A percentile compares a stretch with the other conserved stretches of the same genome.
These are phyloP conservation scores for Linum usitatissimum DNA, from an alignment of 345 rosid genomes.

Conservation along the genomic window DNA sequence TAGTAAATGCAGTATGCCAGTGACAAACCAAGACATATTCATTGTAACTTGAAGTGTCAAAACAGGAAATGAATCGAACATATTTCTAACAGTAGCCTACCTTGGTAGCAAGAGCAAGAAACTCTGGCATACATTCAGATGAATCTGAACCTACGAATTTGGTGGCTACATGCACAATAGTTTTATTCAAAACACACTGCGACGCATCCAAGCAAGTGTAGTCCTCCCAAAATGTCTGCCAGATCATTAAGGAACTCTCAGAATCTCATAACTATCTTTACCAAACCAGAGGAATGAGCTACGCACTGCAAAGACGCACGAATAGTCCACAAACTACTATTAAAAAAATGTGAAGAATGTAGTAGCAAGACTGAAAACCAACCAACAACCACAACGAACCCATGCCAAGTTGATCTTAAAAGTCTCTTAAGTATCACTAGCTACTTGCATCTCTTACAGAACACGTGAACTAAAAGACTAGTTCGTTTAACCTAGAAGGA, in stretches of 20 bases:
- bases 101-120: conserved; percentile 56
- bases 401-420: neutral
- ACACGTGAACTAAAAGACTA: neutral
- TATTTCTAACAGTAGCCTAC: conserved; percentile 21
- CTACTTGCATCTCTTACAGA: neutral
- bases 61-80: neutral
- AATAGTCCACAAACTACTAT: neutral
- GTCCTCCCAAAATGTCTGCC: neutral
- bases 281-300: neutral
- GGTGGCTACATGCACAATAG: conserved; percentile 44
- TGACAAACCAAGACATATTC: neutral
- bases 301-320: neutral
- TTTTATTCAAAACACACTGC: conserved; percentile 69
- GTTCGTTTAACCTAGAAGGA: neutral
- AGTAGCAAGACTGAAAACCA: neutral
- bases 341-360: neutral
- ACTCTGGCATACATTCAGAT: conserved; percentile 28
- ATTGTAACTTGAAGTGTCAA: neutral
- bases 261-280: neutral
- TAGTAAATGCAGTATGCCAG: conserved; percentile 11
- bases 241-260: neutral
- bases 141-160: conserved; percentile 41
- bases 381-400: neutral
- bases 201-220: conserved; percentile 80
- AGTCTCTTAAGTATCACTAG: neutral